Evolutionary conservation across 2,329 filamentous ascomycete genomes (phyloP).

Genomic region (Fusarium albidum): DNA sequence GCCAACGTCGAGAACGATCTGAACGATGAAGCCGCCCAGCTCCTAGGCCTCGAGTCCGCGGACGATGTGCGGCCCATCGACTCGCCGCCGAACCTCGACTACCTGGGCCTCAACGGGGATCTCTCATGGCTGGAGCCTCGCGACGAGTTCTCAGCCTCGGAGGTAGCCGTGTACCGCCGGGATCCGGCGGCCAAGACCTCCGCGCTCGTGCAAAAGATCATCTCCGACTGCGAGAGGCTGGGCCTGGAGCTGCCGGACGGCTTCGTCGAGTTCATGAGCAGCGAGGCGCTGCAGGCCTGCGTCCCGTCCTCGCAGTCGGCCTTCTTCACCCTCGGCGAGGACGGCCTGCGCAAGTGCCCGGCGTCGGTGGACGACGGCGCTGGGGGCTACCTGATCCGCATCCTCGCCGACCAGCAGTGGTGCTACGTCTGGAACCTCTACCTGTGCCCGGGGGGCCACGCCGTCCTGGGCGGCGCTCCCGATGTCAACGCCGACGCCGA

Average conservation of each 20-base stretch:
- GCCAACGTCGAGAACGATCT: neutral
- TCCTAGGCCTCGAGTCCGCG: neutral
- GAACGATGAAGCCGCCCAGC: neutral
- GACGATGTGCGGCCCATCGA: neutral
- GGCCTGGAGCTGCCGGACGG: neutral
- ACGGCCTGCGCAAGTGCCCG: neutral
- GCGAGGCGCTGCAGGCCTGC: neutral
- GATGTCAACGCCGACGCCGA: neutral
- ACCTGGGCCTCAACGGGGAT: slow-evolving; percentile 3
- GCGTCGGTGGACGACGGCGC: neutral
- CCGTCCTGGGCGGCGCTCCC: neutral
- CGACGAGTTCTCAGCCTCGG: neutral
- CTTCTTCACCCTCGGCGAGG: neutral
- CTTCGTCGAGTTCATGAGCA: slow-evolving; percentile 8
- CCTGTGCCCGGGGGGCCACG: neutral
- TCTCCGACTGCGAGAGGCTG: slow-evolving; percentile 1
- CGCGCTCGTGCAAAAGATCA: neutral
- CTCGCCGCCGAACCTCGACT: neutral
- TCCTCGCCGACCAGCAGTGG: neutral
- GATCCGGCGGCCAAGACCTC: neutral
- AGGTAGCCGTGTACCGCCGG: neutral
- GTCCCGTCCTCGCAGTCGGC: neutral
- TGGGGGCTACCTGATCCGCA: neutral
- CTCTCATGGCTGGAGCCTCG: neutral
- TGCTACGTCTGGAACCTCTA: neutral